phyloP scores from a whole-genome alignment of 2,329 filamentous ascomycete genomes.

The Colletotrichum sp. region DNA sequence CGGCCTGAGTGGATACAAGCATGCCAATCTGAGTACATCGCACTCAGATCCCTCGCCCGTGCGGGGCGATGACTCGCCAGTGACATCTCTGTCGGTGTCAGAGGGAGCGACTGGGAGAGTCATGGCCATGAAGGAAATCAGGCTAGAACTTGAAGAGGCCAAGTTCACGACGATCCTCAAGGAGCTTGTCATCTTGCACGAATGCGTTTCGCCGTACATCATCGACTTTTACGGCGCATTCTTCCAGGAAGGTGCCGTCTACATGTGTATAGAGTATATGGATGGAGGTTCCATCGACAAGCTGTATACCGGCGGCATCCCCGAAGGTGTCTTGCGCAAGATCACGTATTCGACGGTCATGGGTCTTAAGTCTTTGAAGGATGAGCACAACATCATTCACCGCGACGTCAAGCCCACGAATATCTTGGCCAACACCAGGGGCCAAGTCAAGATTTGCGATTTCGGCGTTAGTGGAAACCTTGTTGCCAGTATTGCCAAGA shows the following conservation, averaged over 20 bases:
- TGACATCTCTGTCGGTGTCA: conserved; percentile 28
- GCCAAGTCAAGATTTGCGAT: conserved; percentile 97
- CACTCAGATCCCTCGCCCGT: conserved; percentile 39
- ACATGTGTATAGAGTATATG: conserved; percentile 99
- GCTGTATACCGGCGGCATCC: conserved; percentile 87
- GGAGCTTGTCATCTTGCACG: conserved; percentile 94
- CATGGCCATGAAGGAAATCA: conserved; percentile 99
- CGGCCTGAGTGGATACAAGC: conserved; percentile 57
- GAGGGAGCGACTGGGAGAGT: conserved; percentile 71
- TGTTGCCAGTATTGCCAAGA: conserved; percentile 96
- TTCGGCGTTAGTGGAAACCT: conserved; percentile 97
- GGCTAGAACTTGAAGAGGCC: conserved; percentile 91
- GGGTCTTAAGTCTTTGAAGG: conserved; percentile 91
- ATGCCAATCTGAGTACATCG: conserved; percentile 39
- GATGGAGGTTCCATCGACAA: conserved; percentile 98
- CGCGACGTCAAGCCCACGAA: conserved; percentile 99
- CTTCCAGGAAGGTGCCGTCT: conserved; percentile 98
- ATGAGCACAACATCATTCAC: conserved; percentile 99
- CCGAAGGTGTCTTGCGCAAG: conserved; percentile 86
- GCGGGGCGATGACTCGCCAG: conserved; percentile 30
- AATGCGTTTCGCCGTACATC: conserved; percentile 93
- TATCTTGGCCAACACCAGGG: conserved; percentile 86
- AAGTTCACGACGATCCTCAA: conserved; percentile 98
- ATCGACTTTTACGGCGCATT: conserved; percentile 99
- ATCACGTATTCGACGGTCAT: conserved; percentile 89